phyloP scores from a whole-genome alignment of 257 asterid species.

The Nicotiana knightiana region DNA sequence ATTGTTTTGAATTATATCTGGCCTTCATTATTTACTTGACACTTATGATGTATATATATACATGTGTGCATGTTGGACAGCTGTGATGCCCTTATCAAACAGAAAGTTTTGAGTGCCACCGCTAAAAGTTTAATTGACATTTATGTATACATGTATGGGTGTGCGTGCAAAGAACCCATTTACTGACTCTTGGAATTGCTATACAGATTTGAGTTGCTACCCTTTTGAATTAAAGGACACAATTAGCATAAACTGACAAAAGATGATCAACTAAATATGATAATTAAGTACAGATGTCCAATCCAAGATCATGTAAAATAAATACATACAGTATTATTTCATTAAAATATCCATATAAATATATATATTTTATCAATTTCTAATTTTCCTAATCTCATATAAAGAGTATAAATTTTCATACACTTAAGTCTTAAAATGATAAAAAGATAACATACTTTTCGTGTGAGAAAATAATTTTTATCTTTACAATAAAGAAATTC shows the following conservation, averaged over 20 bases:
- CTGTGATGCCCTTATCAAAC: background rate
- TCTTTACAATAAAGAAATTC: too few species aligned
- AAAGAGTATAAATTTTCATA: too few species aligned
- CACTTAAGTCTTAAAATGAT: too few species aligned
- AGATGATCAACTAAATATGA: background rate
- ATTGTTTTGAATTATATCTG: background rate
- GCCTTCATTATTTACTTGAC: background rate
- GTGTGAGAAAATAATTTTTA: too few species aligned
- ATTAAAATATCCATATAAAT: too few species aligned
- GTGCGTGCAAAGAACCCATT: background rate
- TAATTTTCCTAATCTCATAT: too few species aligned
- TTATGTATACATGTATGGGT: background rate
- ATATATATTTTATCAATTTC: too few species aligned
- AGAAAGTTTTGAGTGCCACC: background rate
- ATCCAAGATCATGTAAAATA: slow-evolving; percentile 4
- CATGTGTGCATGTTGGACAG: too few species aligned
- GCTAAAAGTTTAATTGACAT: background rate
- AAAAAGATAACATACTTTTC: too few species aligned
- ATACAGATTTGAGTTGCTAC: background rate
- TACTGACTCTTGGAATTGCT: background rate
- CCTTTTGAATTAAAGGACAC: background rate
- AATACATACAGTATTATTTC: too few species aligned
- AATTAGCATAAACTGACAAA: background rate
- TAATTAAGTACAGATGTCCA: background rate
- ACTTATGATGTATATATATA: too few species aligned